phyloP scores from a whole-genome alignment of 1,284 basidiomycete species.

The Crucibulum cyathiforme region DNA sequence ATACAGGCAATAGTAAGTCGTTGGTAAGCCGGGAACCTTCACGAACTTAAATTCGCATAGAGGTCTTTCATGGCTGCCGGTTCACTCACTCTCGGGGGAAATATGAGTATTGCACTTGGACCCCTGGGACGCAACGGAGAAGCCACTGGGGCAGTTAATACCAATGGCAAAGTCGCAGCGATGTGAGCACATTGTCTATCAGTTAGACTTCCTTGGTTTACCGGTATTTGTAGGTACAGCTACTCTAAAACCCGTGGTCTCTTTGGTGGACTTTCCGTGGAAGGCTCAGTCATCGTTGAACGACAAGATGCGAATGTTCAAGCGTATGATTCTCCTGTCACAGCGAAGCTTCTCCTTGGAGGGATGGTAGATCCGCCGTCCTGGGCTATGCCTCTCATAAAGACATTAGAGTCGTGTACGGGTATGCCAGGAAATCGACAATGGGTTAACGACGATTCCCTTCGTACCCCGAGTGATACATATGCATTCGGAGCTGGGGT shows the following conservation, averaged over 20 bases:
- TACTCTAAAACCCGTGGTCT: conserved; percentile 96
- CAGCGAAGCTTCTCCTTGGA: conserved; percentile 79
- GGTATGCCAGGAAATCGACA: conserved; percentile 69
- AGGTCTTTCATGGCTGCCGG: conserved; percentile 95
- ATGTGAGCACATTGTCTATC: conserved; percentile 61
- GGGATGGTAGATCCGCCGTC: conserved; percentile 77
- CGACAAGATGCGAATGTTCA: conserved; percentile 89
- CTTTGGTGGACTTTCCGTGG: conserved; percentile 86
- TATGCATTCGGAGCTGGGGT: conserved; percentile 65
- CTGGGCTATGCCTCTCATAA: conserved; percentile 79
- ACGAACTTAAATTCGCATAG: conserved; percentile 38
- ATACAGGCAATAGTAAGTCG: conserved; percentile 65
- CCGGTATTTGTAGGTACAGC: conserved; percentile 66
- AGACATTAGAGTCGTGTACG: conserved; percentile 76
- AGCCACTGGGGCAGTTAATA: conserved; percentile 86
- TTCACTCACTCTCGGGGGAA: conserved; percentile 91
- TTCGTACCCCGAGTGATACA: conserved; percentile 36
- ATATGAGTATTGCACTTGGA: conserved; percentile 90
- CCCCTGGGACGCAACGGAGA: conserved; percentile 96
- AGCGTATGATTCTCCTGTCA: conserved; percentile 79
- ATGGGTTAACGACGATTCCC: conserved; percentile 67
- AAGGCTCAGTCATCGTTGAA: conserved; percentile 95
- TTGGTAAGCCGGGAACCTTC: conserved; percentile 7
- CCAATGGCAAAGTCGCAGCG: conserved; percentile 88
- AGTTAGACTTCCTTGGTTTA: conserved; percentile 7